Percentiles rank a stretch among this genome's conserved stretches.
These are phyloP conservation scores for Fragaria nilgerrensis DNA, from an alignment of 306 rosid species.

Conservation along the genomic window DNA sequence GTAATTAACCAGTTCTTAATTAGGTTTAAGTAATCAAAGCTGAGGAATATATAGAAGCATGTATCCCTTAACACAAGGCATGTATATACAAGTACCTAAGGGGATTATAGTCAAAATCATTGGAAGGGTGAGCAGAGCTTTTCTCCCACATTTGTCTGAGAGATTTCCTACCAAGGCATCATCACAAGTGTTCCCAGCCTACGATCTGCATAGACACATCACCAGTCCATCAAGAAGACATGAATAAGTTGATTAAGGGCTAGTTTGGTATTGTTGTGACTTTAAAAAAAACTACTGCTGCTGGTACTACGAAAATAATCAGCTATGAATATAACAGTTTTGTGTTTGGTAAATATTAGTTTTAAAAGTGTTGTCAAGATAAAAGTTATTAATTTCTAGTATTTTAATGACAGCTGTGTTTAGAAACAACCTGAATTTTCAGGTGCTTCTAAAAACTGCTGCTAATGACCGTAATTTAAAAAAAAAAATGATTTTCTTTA, in stretches of 20 bases:
- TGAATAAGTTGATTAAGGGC: not conserved
- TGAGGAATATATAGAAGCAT: not conserved
- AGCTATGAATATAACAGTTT: no score
- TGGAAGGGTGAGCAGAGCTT: conserved; percentile 66
- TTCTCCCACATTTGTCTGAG: conserved; percentile 80
- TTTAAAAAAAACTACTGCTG: no score
- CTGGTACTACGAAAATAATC: no score
- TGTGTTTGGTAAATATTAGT: no score
- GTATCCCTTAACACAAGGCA: not conserved
- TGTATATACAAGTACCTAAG: conserved; percentile 37
- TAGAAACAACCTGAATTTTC: no score
- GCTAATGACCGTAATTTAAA: no score
- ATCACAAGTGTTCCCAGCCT: conserved; percentile 74
- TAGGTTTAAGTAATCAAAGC: not conserved
- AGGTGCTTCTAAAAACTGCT: no score
- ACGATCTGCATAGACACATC: conserved; percentile 47
- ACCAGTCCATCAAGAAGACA: not conserved
- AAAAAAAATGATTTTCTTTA: no score
- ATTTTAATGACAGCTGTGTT: no score
- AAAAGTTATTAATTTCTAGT: no score
- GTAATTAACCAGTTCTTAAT: conserved; percentile 4
- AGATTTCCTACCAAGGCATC: conserved; percentile 82
- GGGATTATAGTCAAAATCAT: conserved; percentile 62
- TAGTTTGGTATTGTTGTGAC: no score
- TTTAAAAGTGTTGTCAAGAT: no score